phyloP scores from a whole-genome alignment of 805 yeast species.

The Torulaspora quercuum region DNA sequence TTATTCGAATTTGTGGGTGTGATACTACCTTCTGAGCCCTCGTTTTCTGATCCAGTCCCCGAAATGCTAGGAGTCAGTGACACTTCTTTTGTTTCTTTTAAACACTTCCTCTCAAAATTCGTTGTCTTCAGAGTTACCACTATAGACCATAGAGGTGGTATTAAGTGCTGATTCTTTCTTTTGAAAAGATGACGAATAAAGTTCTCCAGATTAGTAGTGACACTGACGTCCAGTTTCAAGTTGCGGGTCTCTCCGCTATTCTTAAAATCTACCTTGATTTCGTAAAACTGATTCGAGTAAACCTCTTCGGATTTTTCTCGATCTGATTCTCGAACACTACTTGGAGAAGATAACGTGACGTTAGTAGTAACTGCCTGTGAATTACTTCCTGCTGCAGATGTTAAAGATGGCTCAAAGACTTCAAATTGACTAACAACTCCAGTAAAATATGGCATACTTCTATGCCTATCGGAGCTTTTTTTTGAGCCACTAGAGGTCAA shows the following conservation, averaged over 20 bases:
- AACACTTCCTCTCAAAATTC: conserved; percentile 44
- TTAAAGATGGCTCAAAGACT: conserved; percentile 26
- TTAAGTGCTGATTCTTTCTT: conserved; percentile 27
- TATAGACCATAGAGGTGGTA: conserved; percentile 55
- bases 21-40: conserved; percentile 10
- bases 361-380: conserved; percentile 29
- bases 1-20: conserved; percentile 19
- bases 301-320: conserved; percentile 5
- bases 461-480: neutral
- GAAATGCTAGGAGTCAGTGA: conserved; percentile 9
- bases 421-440: conserved; percentile 22
- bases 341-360: conserved; percentile 11
- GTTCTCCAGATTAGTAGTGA: conserved; percentile 32
- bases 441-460: conserved; percentile 22
- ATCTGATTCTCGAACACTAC: conserved; percentile 7
- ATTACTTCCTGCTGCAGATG: conserved; percentile 23
- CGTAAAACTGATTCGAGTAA: conserved; percentile 24
- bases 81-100: conserved; percentile 37
- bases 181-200: conserved; percentile 33
- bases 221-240: conserved; percentile 21
- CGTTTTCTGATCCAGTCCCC: conserved; percentile 12
- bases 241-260: conserved; percentile 12
- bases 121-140: conserved; percentile 50
- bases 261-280: conserved; percentile 20
- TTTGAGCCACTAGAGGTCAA: conserved; percentile 1